Percentiles rank a stretch among this genome's conserved stretches.
Conservation (phyloP, 2,329 filamentous ascomycete genomes). For the Diplodia sapinea region DNA sequence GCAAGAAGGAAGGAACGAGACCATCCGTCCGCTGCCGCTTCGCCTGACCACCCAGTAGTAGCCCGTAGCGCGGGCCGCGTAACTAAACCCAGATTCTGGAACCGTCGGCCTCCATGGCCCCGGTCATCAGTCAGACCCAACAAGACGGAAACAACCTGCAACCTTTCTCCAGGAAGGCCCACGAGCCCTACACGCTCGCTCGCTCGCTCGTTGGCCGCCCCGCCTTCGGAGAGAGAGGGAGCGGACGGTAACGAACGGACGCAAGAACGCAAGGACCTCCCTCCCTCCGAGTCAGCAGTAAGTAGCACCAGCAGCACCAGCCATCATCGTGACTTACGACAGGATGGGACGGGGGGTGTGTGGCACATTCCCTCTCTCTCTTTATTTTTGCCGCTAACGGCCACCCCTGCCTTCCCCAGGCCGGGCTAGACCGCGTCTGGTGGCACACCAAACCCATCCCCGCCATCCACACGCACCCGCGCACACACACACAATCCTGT, state of each 20-base stretch:
- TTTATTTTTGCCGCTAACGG: neutral
- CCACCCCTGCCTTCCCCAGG: constrained; percentile 10
- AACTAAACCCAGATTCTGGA: neutral
- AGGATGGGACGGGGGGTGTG: neutral
- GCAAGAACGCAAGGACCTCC: neutral
- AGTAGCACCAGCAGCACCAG: neutral
- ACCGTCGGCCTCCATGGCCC: neutral
- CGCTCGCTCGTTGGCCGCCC: neutral
- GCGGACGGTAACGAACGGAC: neutral
- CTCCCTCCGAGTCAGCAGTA: neutral
- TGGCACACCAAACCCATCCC: neutral
- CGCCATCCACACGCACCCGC: neutral
- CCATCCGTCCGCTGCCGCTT: neutral
- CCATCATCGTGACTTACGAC: neutral
- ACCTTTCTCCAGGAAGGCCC: neutral
- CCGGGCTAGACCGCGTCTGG: constrained; percentile 10
- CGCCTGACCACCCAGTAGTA: neutral
- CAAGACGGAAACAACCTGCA: neutral
- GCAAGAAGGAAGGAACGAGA: neutral
- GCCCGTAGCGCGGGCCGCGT: neutral
- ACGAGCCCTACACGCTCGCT: neutral
- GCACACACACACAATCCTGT: too few relatives aligned
- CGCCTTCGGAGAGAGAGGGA: too few relatives aligned
- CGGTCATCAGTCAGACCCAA: neutral
- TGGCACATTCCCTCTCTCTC: neutral